A percentile compares a stretch with the other conserved stretches of the same genome.
phyloP scores from a whole-genome alignment of 306 rosid genomes.

The Lupinus albus region DNA sequence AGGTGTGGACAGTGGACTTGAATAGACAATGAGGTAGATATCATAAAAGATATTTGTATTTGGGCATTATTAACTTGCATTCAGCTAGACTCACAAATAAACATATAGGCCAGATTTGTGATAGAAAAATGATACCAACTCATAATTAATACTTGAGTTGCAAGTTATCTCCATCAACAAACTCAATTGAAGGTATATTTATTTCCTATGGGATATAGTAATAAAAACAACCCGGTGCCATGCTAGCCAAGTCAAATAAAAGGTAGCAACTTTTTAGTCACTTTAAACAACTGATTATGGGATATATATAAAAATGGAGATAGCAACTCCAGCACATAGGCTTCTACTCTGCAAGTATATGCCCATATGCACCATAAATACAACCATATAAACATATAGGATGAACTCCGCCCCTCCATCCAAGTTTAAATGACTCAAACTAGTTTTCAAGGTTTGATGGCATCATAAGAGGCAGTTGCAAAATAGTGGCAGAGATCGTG shows the following conservation, averaged over 20 bases:
- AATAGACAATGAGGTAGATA: conserved; percentile 13
- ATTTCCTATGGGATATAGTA: conserved; percentile 14
- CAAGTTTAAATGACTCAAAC: conserved; percentile 1
- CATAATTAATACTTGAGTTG: conserved; percentile 5
- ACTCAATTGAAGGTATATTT: conserved; percentile 7
- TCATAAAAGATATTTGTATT: conserved; percentile 4
- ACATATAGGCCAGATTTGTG: conserved; percentile 19
- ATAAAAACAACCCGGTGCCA: conserved; percentile 7
- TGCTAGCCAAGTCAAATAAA: conserved; percentile 1
- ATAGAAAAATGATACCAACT: neutral
- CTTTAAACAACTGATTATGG: neutral
- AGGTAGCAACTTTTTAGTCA: conserved; percentile 7
- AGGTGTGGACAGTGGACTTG: neutral
- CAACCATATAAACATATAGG: neutral
- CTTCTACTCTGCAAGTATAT: neutral
- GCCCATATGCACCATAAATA: neutral
- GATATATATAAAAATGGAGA: conserved; percentile 12
- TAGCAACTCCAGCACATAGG: neutral
- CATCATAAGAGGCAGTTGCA: neutral
- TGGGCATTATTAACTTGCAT: conserved; percentile 11
- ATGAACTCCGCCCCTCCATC: neutral
- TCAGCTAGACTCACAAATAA: neutral
- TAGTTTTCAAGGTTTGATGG: conserved; percentile 28
- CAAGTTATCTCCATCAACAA: conserved; percentile 13
- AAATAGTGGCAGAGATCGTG: conserved; percentile 9